Evolutionary conservation across 2,329 filamentous ascomycete genomes (phyloP).

Genomic region (Ceratocystis variospora): DNA sequence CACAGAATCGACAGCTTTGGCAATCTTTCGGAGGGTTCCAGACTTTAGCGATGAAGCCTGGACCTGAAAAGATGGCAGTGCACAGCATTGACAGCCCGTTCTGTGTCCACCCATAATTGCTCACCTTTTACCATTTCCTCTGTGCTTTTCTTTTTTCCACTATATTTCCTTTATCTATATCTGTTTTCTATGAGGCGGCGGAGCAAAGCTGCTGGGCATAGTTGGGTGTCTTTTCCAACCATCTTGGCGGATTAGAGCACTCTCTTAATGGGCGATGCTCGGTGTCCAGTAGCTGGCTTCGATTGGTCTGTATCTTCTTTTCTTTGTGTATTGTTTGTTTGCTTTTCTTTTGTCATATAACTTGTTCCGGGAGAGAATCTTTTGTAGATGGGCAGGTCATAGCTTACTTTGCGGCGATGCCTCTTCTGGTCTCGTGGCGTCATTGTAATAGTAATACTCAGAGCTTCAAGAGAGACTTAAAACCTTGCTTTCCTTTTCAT

Average conservation of each 20-base stretch:
- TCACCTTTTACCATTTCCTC: slow-evolving; percentile 10
- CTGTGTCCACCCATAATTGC: slow-evolving; percentile 12
- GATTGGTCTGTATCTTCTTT: not conserved
- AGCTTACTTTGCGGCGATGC: slow-evolving; percentile 2
- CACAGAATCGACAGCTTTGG: not conserved
- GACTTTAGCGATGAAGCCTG: not conserved
- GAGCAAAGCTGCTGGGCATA: not conserved
- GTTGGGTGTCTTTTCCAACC: not conserved
- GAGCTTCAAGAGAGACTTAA: slow-evolving; percentile 15
- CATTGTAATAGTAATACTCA: slow-evolving; percentile 20
- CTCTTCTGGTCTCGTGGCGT: slow-evolving; percentile 13
- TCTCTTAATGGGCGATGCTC: not conserved
- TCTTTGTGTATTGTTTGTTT: slow-evolving; percentile 13
- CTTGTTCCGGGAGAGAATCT: slow-evolving; percentile 14
- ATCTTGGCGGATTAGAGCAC: not conserved
- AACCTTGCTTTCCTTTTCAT: not conserved
- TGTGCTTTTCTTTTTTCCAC: slow-evolving; percentile 12
- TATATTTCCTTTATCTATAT: slow-evolving; percentile 14
- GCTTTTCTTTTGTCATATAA: slow-evolving; percentile 11
- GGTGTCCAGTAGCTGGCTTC: not conserved
- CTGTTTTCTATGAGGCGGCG: not conserved
- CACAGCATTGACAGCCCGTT: slow-evolving; percentile 3
- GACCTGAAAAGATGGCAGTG: not conserved
- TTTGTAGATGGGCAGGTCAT: slow-evolving; percentile 17
- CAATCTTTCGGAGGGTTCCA: not conserved